phyloP scores from a whole-genome alignment of 2,329 filamentous ascomycete species.

The Westerdykella ornata region DNA sequence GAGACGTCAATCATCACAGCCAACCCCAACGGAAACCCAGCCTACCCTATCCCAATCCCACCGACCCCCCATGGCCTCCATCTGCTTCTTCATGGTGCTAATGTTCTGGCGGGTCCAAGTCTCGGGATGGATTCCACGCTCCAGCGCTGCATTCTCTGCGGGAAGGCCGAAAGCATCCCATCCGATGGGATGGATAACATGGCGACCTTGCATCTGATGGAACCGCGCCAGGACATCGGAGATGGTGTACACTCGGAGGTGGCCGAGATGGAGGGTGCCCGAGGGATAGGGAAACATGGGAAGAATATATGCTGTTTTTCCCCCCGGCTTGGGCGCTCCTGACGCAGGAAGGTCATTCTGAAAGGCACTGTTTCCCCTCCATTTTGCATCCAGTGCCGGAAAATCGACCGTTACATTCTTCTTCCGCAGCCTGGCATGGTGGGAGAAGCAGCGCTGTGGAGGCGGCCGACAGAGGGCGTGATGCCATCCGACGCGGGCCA shows the following conservation, averaged over 20 bases:
- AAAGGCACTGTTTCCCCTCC: conserved; percentile 36
- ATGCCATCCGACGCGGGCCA: conserved; percentile 20
- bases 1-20: conserved; percentile 2
- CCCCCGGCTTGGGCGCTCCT: not conserved
- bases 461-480: conserved; percentile 12
- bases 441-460: conserved; percentile 11
- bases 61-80: conserved; percentile 68
- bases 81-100: conserved; percentile 73
- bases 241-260: conserved; percentile 84
- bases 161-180: conserved; percentile 92
- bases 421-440: not conserved
- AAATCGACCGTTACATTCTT: conserved; percentile 34
- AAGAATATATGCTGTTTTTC: conserved; percentile 59
- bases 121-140: conserved; percentile 69
- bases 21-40: not conserved
- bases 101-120: conserved; percentile 79
- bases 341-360: not conserved
- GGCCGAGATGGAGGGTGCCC: conserved; percentile 76
- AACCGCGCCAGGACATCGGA: conserved; percentile 78
- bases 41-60: conserved; percentile 80
- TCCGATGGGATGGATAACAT: conserved; percentile 82
- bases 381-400: conserved; percentile 47
- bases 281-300: conserved; percentile 95
- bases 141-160: conserved; percentile 85
- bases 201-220: conserved; percentile 63